Evolutionary conservation across 2,329 filamentous ascomycete species (phyloP), one percentile per base, ranked within the genome.

Genomic region (Colletotrichum ledebouriae): DNA sequence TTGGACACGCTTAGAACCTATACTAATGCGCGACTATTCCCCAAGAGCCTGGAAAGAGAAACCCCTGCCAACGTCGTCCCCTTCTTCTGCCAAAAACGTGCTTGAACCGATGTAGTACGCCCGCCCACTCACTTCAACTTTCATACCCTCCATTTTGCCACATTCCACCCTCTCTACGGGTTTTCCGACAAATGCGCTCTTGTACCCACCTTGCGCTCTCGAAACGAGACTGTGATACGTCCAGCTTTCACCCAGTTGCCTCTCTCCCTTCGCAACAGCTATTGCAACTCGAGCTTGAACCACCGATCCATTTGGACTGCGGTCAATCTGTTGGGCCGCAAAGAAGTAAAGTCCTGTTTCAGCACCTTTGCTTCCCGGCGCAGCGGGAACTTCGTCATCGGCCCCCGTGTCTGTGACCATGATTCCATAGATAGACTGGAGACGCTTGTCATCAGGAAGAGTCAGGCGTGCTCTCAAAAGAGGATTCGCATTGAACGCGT

Each of bases 281-380:
- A 69, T 7, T 1, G 56, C 66, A 22, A 66, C 66, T 6, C 66
- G 49, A 2, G 66, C 66, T 6, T 69, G 66, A 0, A 69, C 66
- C 6, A 66, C 47, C 1, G 66, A 69, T 0, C 66, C 66, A 0
- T 61, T 69, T 3, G 66, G 66, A 29, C 61, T 66, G 4, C 66
- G 66, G 6, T 69, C 84, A 47, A 86, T 79, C 68, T 84, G 80
- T 59, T 81, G 78, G 33, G 83, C 78, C 0, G 81, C 81, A 67
- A 84, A 81, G 73, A 80, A 80, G 71, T 81, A 84, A 0, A 83
- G 67, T 0, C 82, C 82, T 0, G 78, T 79, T 69, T 84, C 83
- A 9, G 75, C 74, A 6, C 76, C 76, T 4, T 60, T 57, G 3
- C 73, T 72, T 5, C 61, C 72, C 6, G 59, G 67, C 2, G 29